A percentile compares a stretch with the other conserved stretches of the same genome.
Evolutionary conservation across 257 asterid genomes (phyloP).

Genomic region (Solanum pinnatisectum): DNA sequence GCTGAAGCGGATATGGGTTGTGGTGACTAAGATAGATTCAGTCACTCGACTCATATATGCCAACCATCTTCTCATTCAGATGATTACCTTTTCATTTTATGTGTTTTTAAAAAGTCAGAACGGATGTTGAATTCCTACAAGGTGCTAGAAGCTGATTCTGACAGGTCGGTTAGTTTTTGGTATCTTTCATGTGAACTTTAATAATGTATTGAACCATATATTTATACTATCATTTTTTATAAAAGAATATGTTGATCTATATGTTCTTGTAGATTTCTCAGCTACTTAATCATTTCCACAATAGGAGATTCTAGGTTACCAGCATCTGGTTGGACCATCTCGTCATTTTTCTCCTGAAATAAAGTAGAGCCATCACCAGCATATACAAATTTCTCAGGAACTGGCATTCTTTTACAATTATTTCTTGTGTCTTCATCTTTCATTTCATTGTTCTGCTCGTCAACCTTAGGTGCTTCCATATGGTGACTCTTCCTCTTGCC

Average conservation of each 20-base stretch:
- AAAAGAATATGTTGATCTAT: slow-evolving; percentile 1
- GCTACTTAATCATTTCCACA: slow-evolving; percentile 24
- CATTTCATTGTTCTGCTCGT: too few species aligned
- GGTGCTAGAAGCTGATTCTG: slow-evolving; percentile 12
- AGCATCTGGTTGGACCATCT: slow-evolving; percentile 20
- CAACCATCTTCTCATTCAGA: too few species aligned
- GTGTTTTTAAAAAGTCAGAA: slow-evolving; percentile 35
- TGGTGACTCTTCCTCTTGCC: too few species aligned
- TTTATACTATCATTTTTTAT: neutral
- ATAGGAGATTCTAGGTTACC: slow-evolving; percentile 19
- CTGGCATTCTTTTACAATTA: too few species aligned
- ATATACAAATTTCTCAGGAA: too few species aligned
- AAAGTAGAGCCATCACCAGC: too few species aligned
- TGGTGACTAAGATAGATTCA: too few species aligned
- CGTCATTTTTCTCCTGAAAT: slow-evolving; percentile 19
- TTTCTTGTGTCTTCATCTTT: too few species aligned
- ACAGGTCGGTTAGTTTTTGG: slow-evolving; percentile 25
- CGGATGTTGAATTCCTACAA: slow-evolving; percentile 22
- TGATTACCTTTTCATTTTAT: too few species aligned
- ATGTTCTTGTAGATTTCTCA: slow-evolving; percentile 15
- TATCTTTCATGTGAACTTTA: neutral
- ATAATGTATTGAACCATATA: neutral
- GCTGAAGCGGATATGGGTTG: too few species aligned
- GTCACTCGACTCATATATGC: too few species aligned
- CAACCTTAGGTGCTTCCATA: too few species aligned